Evolutionary conservation across 2,329 filamentous ascomycete species (phyloP), one percentile per base, ranked within the genome.

Genomic region (Didymellaceae sp.): DNA sequence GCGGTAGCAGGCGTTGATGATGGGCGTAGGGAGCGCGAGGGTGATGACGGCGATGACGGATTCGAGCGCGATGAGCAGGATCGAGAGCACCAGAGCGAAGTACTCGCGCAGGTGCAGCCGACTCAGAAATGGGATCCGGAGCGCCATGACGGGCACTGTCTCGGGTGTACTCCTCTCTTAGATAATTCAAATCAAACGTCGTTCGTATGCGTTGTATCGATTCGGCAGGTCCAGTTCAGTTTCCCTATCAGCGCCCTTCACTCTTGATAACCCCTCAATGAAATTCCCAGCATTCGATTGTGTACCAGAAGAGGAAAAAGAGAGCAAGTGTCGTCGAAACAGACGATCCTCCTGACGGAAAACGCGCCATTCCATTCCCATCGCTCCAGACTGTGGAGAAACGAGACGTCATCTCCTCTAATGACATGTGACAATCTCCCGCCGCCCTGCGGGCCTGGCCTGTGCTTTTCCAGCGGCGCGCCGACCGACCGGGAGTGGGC

Each of bases 41-140:
- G 94, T 97, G 55, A 96, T 84, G 51, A 96, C 79, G 63, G 93
- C 86, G 64, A 96, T 88, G 54, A 96, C 67, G 48, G 86, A 86
- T 74, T 99, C 94, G 59, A 96, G 81, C 37, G 85, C 81, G 51
- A 97, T 87, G 28, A 99, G 83, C 43, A 90, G 66, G 66, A 97
- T 89, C 6, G 93, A 97, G 46, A 86, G 86, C 37, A 94, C 75
- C 33, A 99, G 84, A 30, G 92, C 91, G 57, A 95, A 76, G 77
- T 97, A 97, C 77, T 99, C 92, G 74, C 82, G 82, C 73, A 77
- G 54, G 45, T 77, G 71, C 30, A 88, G 78, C 54, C 85, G 79
- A 39, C 84, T 84, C 59, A 88, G 80, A 57, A 88, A 80, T 24
- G 86, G 86, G 32, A 88, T 79, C 52, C 80, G 77, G 50, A 82